Evolutionary conservation across 305 asterid genomes (phyloP), one percentile per base, ranked within the genome.

Genomic region (Fraxinus nigra): DNA sequence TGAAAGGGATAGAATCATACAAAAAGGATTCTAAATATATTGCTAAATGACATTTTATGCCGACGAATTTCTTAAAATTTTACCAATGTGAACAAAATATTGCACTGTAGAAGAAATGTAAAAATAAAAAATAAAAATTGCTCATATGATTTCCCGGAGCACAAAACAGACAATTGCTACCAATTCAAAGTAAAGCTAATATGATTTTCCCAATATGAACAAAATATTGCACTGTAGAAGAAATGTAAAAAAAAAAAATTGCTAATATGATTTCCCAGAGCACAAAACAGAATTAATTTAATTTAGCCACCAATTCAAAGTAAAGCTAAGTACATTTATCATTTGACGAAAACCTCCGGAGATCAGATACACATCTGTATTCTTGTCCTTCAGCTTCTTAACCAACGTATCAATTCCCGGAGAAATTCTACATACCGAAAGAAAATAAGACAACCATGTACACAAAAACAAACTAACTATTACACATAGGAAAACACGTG

Each of bases 291-390:
- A 59, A 32, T 30, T 34, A 81, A 79, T 77, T 33, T 54, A 38
- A 30, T 33, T 20, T 77, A 59, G 30, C 69, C 33, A 70, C 74
- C 61, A 77, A 34, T 59, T 34, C 51, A 85, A 76, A 82, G 40
- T 40, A 30, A 75, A 78, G 81, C 18, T 78, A 51, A 91, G 83
- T 88, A 96, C 98, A 76, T 94, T 93, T 90, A 96, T 93, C 98
- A 94, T 94, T 87, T 96, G 98, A 75, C 98, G 99, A 75, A 94
- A 96, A 26, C 99, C 98, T 76, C 98, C 97, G 35, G 99, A 96
- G 54, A 96, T 91, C 59, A 96, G 89, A 90, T 90, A 96, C 61
- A 96, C 97, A 73, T 78, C 84, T 69, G 77, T 93, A 83, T 84
- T 85, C 46, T 89, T 89, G 77, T 87, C 88, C 89, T 90, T 90